These are phyloP conservation scores for Medakamo hakoo DNA, from an alignment of 139 green algal genomes.

Conservation along the genomic window DNA sequence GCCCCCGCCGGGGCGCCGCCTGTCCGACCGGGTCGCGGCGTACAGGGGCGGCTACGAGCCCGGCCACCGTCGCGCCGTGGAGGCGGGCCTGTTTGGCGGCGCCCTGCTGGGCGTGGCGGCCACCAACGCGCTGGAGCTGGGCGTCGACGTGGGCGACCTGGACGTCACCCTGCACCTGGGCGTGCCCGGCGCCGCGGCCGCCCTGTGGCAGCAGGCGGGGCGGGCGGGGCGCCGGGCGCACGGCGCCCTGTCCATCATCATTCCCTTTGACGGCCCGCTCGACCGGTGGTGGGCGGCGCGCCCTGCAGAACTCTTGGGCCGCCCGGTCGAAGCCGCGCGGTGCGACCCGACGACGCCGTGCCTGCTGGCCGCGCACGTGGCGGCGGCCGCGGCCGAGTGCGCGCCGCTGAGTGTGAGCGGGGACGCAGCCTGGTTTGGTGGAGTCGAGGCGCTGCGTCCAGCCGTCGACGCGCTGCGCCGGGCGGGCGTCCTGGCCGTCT, in stretches of 20 bases:
- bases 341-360: constrained; percentile 51
- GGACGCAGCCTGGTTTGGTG: constrained; percentile 7
- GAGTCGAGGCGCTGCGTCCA: background rate
- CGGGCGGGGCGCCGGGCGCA: constrained; percentile 69
- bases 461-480: background rate
- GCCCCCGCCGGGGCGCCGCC: constrained; percentile 23
- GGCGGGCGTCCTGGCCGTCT: background rate
- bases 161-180: constrained; percentile 87
- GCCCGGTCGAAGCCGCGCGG: constrained; percentile 57
- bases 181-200: constrained; percentile 60
- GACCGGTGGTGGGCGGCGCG: constrained; percentile 90
- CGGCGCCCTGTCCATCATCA: constrained; percentile 53
- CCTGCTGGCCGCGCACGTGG: constrained; percentile 60
- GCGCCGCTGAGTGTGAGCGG: constrained; percentile 31
- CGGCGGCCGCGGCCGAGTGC: constrained; percentile 67
- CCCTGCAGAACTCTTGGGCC: constrained; percentile 56
- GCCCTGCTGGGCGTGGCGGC: constrained; percentile 56
- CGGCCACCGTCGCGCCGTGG: constrained; percentile 47
- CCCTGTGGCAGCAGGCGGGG: constrained; percentile 75
- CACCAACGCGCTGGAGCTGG: constrained; percentile 92
- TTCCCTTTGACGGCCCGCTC: constrained; percentile 78
- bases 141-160: constrained; percentile 86
- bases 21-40: constrained; percentile 40
- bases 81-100: constrained; percentile 40
- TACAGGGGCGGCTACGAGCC: constrained; percentile 39